phyloP scores from a whole-genome alignment of 495 filamentous ascomycete genomes.

The Talaromyces ruber region DNA sequence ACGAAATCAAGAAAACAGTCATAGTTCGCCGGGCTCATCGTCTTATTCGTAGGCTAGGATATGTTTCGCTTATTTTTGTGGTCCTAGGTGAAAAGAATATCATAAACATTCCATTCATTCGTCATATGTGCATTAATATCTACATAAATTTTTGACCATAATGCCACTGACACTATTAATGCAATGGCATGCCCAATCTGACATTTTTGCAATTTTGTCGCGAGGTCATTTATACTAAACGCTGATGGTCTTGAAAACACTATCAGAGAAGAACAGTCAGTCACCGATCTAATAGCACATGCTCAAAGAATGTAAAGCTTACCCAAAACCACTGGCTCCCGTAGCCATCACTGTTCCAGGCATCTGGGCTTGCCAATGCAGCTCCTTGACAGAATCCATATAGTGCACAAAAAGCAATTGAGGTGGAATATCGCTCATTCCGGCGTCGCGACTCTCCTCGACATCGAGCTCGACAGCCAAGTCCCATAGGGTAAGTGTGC shows the following conservation, averaged over 20 bases:
- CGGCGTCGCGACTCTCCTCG: slow-evolving; percentile 86
- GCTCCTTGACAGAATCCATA: slow-evolving; percentile 86
- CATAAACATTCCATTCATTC: not conserved
- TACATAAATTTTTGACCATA: not conserved
- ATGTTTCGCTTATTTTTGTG: not conserved
- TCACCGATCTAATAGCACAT: not conserved
- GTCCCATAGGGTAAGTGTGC: slow-evolving; percentile 94
- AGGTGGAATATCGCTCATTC: slow-evolving; percentile 81
- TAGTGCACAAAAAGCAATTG: slow-evolving; percentile 96
- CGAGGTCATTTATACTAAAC: slow-evolving; percentile 23
- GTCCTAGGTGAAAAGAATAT: not conserved
- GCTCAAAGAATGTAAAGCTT: slow-evolving; percentile 14
- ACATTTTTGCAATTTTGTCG: not conserved
- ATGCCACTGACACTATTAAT: not conserved
- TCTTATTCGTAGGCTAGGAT: not conserved
- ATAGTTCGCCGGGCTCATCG: too few species aligned
- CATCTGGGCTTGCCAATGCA: slow-evolving; percentile 96
- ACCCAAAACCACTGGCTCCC: slow-evolving; percentile 76
- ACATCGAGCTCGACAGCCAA: slow-evolving; percentile 92
- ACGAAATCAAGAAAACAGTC: not conserved
- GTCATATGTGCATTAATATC: not conserved
- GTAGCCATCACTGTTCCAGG: slow-evolving; percentile 87
- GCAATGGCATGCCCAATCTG: not conserved
- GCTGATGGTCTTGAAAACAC: slow-evolving; percentile 62
- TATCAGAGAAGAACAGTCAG: slow-evolving; percentile 13